phyloP scores from a whole-genome alignment of 2,329 filamentous ascomycete species.

The Cladorrhinum sp. region DNA sequence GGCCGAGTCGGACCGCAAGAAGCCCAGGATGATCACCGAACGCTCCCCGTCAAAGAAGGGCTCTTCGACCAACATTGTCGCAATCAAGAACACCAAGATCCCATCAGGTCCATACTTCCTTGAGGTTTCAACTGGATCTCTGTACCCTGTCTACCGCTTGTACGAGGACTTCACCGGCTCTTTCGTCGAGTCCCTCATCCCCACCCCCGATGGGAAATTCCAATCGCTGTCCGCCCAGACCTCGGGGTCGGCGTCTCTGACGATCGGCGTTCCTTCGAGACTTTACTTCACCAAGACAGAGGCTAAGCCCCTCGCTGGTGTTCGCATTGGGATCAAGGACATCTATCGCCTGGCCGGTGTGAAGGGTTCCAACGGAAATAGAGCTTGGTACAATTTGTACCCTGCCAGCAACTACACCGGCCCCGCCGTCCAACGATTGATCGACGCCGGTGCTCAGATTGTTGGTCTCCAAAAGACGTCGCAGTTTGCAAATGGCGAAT shows the following conservation, averaged over 20 bases:
- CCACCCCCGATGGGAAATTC: slow-evolving; percentile 32
- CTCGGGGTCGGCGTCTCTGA: slow-evolving; percentile 29
- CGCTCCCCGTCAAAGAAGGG: slow-evolving; percentile 17
- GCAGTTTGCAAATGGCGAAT: slow-evolving; percentile 44
- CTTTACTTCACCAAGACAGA: slow-evolving; percentile 54
- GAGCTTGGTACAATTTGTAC: slow-evolving; percentile 57
- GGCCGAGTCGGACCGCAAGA: slow-evolving; percentile 14
- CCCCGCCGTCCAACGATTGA: slow-evolving; percentile 51
- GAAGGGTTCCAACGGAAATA: slow-evolving; percentile 53
- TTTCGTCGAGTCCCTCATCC: slow-evolving; percentile 34
- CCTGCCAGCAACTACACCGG: slow-evolving; percentile 46
- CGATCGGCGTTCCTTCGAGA: slow-evolving; percentile 54
- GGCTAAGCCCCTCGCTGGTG: slow-evolving; percentile 57
- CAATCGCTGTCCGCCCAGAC: slow-evolving; percentile 35
- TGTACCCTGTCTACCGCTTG: slow-evolving; percentile 36
- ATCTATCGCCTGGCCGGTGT: slow-evolving; percentile 50
- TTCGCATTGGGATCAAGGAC: slow-evolving; percentile 62
- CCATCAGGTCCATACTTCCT: slow-evolving; percentile 39
- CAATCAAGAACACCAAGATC: slow-evolving; percentile 23
- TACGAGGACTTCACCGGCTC: slow-evolving; percentile 36
- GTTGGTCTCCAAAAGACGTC: slow-evolving; percentile 47
- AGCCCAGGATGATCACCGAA: slow-evolving; percentile 9
- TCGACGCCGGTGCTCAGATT: slow-evolving; percentile 56
- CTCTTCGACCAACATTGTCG: slow-evolving; percentile 19
- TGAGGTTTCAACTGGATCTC: slow-evolving; percentile 30